A percentile compares a stretch with the other conserved stretches of the same genome.
phyloP scores from a whole-genome alignment of 1,284 basidiomycete genomes.

The Rhodofomes roseus region DNA sequence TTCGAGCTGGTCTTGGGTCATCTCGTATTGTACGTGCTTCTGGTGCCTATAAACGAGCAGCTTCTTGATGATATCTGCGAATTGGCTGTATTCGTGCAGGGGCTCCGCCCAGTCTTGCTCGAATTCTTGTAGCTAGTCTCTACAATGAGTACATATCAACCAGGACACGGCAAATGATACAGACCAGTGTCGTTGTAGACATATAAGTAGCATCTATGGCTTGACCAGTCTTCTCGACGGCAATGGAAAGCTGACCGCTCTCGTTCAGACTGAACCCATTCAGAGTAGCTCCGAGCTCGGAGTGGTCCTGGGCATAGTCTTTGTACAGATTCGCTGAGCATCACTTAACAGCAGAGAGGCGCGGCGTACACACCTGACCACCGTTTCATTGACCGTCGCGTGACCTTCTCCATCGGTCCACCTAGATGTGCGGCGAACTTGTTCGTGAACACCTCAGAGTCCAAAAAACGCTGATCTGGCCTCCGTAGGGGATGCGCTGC shows the following conservation, averaged over 20 bases:
- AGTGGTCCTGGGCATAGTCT: constrained; percentile 89
- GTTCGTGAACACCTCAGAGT: constrained; percentile 95
- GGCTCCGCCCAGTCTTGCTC: constrained; percentile 96
- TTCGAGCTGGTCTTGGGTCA: constrained; percentile 91
- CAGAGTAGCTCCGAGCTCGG: constrained; percentile 91
- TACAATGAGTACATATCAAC: neutral
- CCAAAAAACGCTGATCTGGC: constrained; percentile 92
- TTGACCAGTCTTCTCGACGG: constrained; percentile 92
- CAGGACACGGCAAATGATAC: constrained; percentile 23
- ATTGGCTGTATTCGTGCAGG: constrained; percentile 93
- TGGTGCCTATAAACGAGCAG: constrained; percentile 94
- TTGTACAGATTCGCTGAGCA: neutral
- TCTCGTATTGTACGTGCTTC: constrained; percentile 97
- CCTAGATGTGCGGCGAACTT: constrained; percentile 93
- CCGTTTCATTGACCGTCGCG: constrained; percentile 85
- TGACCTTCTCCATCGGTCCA: constrained; percentile 95
- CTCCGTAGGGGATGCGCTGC: constrained; percentile 81
- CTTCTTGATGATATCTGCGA: constrained; percentile 92
- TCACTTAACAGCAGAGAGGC: neutral
- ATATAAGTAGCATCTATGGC: constrained; percentile 94
- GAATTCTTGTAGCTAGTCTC: constrained; percentile 78
- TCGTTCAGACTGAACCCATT: constrained; percentile 96
- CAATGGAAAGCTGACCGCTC: constrained; percentile 63
- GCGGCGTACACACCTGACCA: constrained; percentile 74
- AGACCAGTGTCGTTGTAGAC: constrained; percentile 83